Evolutionary conservation across 2,329 filamentous ascomycete genomes (phyloP), one percentile per base, ranked within the genome.

Genomic region (Fusarium falciforme): DNA sequence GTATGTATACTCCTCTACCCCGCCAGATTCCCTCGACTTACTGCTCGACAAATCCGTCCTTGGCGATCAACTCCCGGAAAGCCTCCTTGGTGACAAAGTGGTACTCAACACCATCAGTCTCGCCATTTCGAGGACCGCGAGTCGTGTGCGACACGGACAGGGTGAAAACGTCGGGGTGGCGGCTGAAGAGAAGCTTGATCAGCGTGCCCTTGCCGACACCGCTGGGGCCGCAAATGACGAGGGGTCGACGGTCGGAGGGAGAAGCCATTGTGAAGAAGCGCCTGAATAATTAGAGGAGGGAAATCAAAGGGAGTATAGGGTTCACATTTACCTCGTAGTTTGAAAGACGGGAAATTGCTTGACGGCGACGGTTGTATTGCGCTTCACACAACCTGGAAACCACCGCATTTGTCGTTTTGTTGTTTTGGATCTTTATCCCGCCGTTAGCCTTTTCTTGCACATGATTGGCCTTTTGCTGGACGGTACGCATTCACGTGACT

Each of bases 201-300:
- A 96, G 90, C 20, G 93, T 96, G 77, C 92, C 93, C 85, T 96
- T 96, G 76, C 94, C 94, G 57, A 94, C 90, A 81, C 94, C 94
- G 12, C 90, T 93, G 71, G 94, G 94, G 65, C 94, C 94, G 58
- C 91, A 94, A 83, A 96, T 93, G 77, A 96, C 91, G 78, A 96
- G 87, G 16, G 93, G 93, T 35, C 90, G 89, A 75, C 84, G 83
- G 79, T 90, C 87, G 63, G 84, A 75, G 16, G 86, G 84, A 44
- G 55, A 73, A 64, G 76, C 71, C 77, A 79, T 79, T 68, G 73
- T 68, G 71, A 77, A 71, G 29, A 57, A 74, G 59, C 65, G 72
- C 60, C 72, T 75, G 4, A 1, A 12, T 1, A 17, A 14, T 64
- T 60, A 64, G 60, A 4, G 5, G 40, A 31, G 29, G 29, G 29